These are phyloP conservation scores for Nicotiana paniculata DNA, from an alignment of 257 asterid species.

Conservation along the genomic window DNA sequence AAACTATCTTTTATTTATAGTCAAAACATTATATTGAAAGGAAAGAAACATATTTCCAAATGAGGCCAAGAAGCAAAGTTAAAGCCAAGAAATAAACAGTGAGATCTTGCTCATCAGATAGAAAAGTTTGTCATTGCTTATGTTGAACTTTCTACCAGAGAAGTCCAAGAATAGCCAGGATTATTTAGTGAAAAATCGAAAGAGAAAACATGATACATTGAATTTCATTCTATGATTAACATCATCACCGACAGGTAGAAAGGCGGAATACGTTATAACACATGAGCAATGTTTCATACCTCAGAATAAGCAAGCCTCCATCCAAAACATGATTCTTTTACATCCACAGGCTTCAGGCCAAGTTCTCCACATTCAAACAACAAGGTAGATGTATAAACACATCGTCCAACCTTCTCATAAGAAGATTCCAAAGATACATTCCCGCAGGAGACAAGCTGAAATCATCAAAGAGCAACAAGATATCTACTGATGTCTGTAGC, in stretches of 20 bases:
- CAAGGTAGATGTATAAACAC: slow-evolving; percentile 34
- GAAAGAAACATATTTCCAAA: not conserved
- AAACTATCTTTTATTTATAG: not conserved
- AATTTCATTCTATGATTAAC: too few relatives aligned
- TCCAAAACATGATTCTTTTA: slow-evolving; percentile 12
- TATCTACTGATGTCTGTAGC: not conserved
- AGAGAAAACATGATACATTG: too few relatives aligned
- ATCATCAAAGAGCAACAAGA: not conserved
- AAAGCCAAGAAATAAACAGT: not conserved
- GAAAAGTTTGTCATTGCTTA: not conserved
- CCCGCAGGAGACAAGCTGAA: slow-evolving; percentile 39
- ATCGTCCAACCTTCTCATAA: slow-evolving; percentile 33
- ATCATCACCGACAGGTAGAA: too few relatives aligned
- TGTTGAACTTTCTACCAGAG: too few relatives aligned
- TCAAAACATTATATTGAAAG: not conserved
- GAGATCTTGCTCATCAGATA: not conserved
- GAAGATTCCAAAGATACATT: slow-evolving; percentile 37
- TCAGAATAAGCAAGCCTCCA: slow-evolving; percentile 34
- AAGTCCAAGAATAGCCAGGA: too few relatives aligned
- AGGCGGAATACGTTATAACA: too few relatives aligned
- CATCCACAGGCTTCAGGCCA: slow-evolving; percentile 26
- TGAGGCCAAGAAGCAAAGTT: not conserved
- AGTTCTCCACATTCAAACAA: slow-evolving; percentile 24
- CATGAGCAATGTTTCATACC: slow-evolving; percentile 8
- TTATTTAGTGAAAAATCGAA: too few relatives aligned